Evolutionary conservation across 441 rosid species (phyloP), one percentile per base, ranked within the genome.

Genomic region (Gossypium laxum): DNA sequence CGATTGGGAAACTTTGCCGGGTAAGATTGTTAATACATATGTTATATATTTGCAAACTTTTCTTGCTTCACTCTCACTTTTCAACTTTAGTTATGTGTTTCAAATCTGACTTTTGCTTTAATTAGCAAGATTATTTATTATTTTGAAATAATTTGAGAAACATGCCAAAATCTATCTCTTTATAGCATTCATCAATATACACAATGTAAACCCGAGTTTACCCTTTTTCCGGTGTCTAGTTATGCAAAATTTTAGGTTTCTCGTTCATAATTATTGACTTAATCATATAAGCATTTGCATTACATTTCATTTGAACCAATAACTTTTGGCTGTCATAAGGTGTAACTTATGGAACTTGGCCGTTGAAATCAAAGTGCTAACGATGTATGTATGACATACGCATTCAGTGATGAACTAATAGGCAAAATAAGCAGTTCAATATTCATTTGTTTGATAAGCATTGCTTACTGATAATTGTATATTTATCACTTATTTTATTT

Each of bases 1-100:
- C 1, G 85, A 84, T 24, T 94, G 97, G 99, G 70, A 75, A 30
- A 81, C 82, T 77, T 85, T 94, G 74, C 97, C 94, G 2, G 99
- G 98, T 92, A 72, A 71, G 76, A 66, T 72, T 34, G 41, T 18
- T 47, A 2, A 59, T n/a, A 47, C 5, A 22, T 48, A 17, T 67
- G 43, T 26, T 59, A 1, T 70, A 5, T 12, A 21, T 5, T 64
- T 52, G 7, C 10, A 26, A 26, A 4, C 28, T 11, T 63, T 18
- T 7, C 30, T 5, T 63, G 12, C 32, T 41, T 64, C 14, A n/a
- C 30, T 43, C 15, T 67, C 8, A 12, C 51, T 70, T 58, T 41
- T 19, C 7, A 22, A 24, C 61, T 74, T 28, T 67, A 32, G 51
- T 67, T 74, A 54, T 54, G 24, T 26, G 21, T 21, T 58, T 58